Conservation (phyloP, 2,329 filamentous ascomycete genomes). For the Pseudocercospora musae region DNA sequence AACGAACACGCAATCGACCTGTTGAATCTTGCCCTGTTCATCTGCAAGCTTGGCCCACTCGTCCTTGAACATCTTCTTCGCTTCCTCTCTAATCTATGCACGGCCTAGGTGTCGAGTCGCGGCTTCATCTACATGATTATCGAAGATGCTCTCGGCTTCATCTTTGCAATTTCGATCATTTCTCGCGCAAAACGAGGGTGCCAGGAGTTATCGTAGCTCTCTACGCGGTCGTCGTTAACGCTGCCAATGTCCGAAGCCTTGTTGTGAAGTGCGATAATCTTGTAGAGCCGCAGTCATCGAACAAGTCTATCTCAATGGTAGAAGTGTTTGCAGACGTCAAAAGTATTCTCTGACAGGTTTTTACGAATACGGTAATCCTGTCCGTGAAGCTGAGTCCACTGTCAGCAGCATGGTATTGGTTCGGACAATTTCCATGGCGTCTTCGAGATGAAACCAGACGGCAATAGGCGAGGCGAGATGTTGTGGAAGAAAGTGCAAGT, state of each 20-base stretch:
- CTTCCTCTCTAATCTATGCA: conserved; percentile 34
- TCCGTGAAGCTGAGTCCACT: not conserved
- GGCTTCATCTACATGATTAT: conserved; percentile 31
- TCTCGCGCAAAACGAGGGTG: conserved; percentile 41
- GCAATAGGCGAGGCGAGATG: no score
- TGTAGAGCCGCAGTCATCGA: not conserved
- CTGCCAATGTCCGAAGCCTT: conserved; percentile 18
- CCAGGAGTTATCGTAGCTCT: conserved; percentile 42
- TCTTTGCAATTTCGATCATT: conserved; percentile 32
- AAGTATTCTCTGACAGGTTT: not conserved
- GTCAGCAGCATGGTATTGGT: not conserved
- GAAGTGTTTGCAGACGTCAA: not conserved
- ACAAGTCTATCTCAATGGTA: not conserved
- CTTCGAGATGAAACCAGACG: no score
- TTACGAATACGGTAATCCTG: not conserved
- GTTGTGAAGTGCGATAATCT: not conserved
- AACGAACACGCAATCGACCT: conserved; percentile 41
- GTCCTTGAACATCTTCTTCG: conserved; percentile 29
- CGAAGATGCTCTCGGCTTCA: conserved; percentile 38
- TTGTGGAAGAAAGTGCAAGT: not conserved
- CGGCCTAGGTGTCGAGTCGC: conserved; percentile 30
- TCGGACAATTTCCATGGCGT: no score
- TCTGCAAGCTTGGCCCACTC: conserved; percentile 40
- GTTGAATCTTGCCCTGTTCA: conserved; percentile 37
- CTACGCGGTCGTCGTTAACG: conserved; percentile 36